Evolutionary conservation across 305 asterid species (phyloP).

Genomic region (Plantago lanceolata): DNA sequence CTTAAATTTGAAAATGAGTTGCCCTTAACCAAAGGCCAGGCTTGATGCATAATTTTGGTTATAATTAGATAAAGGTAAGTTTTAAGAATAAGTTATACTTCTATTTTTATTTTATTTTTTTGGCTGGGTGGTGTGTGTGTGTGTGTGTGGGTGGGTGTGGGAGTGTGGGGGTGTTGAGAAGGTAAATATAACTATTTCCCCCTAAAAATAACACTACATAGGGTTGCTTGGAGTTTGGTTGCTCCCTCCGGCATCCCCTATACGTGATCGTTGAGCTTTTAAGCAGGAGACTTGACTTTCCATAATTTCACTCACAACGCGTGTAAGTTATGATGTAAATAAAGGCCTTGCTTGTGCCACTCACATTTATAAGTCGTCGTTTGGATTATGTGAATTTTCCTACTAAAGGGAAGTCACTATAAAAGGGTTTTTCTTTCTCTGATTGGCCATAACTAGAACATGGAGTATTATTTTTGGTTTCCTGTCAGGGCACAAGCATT

Average conservation of each 20-base stretch:
- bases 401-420: background rate
- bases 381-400: slow-evolving; percentile 1
- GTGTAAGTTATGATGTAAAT: background rate
- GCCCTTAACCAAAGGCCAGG: too few species aligned
- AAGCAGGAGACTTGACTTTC: background rate
- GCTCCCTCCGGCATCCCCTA: background rate
- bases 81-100: too few species aligned
- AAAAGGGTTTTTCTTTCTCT: background rate
- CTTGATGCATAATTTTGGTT: background rate
- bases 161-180: too few species aligned
- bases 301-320: background rate
- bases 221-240: background rate
- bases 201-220: background rate
- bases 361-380: background rate
- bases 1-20: too few species aligned
- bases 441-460: background rate
- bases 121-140: too few species aligned
- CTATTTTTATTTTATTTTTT: too few species aligned
- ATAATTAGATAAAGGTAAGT: too few species aligned
- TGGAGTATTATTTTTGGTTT: background rate
- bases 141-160: too few species aligned
- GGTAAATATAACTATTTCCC: too few species aligned
- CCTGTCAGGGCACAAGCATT: background rate
- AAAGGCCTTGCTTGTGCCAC: background rate
- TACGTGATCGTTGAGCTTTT: background rate